Base-by-base conservation (phyloP, 139 green algal genomes). In the Chlamydomonas schloesseri region DNA sequence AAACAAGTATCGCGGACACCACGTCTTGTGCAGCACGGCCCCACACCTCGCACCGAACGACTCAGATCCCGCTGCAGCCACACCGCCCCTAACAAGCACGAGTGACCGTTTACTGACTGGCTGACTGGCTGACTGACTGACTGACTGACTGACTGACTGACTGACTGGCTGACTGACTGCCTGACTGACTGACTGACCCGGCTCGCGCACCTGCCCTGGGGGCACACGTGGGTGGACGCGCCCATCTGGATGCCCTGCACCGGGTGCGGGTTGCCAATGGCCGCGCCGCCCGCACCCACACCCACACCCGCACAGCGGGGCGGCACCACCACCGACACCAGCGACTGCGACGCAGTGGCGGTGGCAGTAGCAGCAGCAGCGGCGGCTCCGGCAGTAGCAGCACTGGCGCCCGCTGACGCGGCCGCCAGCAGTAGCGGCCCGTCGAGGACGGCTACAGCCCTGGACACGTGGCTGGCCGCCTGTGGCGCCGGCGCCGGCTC, bases 211-310 rank as follows among this genome's bases (percentile, higher is more conserved):
- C 74, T 82, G 20, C 88, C 88, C 29, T 68, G n/a, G 6, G 85
- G 89, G 36, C 72, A 64, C 0, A 90, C 85, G 6, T 23, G 31
- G 23, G 84, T 55, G 3, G 69, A 65, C 11, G 81, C 62, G 1
- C 89, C 81, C n/a, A 82, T 55, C 89, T 89, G 84, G 68, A 92
- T 58, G 23, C 55, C 81, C 15, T 81, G 72, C 6, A 92, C 76
- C 28, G 81, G 57, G 46, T 80, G 70, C 0, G 70, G 81, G 81
- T 87, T 87, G 69, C 70, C 70, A 6, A 86, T 24, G 20, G 34
- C 74, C 24, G 31, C 70, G 9, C 73, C 73, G 47, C 18, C 72
- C 15, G 71, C 71, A 13, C 4, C 71, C 36, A 36, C n/a, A 0
- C n/a, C 72, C 14, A 37, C 20, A 24, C 10, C 36, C 31, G 31